Base-by-base conservation (phyloP, 2,329 filamentous ascomycete species). In the Paracamarosporium sp. region DNA sequence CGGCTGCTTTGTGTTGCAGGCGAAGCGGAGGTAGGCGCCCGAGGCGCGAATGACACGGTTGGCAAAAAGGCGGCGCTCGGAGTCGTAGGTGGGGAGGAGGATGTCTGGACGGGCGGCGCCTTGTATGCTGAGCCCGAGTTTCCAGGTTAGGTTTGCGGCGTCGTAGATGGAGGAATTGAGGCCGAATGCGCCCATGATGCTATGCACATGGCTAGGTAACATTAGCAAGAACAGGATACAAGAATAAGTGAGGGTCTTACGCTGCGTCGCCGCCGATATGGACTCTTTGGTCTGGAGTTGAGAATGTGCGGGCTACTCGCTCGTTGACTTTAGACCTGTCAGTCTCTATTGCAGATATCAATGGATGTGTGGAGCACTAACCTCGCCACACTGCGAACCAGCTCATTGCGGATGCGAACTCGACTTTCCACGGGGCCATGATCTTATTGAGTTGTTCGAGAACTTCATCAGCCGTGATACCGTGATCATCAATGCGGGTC, bases 151-250 rank as follows among this genome's bases (percentile, higher is more conserved):
- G 38, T 78, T 78, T 5, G 69, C 62, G 7, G 71, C 69, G 51
- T 78, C 76, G 8, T 69, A 53, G 46, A 78, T 74, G n/a, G 74
- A 75, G 1, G 72, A 63, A 53, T 78, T 78, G 1, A 77, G 68
- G 9, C 75, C 75, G 46, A 76, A 77, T 1, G 74, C 75, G 1
- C 74, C 75, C 58, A 77, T 66, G 13, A 76, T 71, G 9, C 67
- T 71, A 55, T 78, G 75, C 9, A 76, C 68, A 48, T 75, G 72
- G n/a, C n/a, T n/a, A n/a, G n/a, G n/a, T n/a, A n/a, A n/a, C n/a
- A n/a, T n/a, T n/a, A n/a, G n/a, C n/a, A n/a, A n/a, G n/a, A n/a
- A n/a, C n/a, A n/a, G n/a, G n/a, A n/a, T n/a, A n/a, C n/a, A n/a
- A n/a, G n/a, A n/a, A n/a, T n/a, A n/a, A n/a, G n/a, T n/a, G n/a